Percentiles rank a stretch among this genome's conserved stretches.
These are phyloP conservation scores for Staphylotrichum longicolle DNA, from an alignment of 495 filamentous ascomycete genomes.

Conservation along the genomic window DNA sequence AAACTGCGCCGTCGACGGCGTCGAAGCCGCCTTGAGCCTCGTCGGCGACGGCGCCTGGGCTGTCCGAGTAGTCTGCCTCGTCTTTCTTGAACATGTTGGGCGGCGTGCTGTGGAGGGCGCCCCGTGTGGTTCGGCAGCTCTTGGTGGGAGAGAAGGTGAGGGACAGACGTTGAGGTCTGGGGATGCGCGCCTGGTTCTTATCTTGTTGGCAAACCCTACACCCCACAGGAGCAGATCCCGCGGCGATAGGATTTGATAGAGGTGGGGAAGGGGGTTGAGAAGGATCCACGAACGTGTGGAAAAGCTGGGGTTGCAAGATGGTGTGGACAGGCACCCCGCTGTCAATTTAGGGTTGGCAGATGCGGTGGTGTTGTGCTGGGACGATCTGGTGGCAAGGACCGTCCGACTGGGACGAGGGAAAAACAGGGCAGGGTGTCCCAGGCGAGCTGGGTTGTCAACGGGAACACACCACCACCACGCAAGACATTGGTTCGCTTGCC, in stretches of 20 bases:
- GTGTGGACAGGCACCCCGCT: constrained; percentile 3
- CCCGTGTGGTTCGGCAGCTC: not conserved
- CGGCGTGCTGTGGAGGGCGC: not conserved
- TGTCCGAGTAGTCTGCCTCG: constrained; percentile 2
- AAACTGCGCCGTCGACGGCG: constrained; percentile 26
- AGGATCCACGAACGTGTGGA: not conserved
- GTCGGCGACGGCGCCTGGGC: constrained; percentile 7
- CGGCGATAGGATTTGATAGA: not conserved
- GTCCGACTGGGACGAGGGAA: not conserved
- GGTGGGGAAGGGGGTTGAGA: not conserved
- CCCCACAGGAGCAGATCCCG: not conserved
- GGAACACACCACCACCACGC: constrained; percentile 7
- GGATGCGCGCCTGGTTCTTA: constrained; percentile 1
- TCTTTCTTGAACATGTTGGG: constrained; percentile 9
- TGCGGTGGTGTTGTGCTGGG: not conserved
- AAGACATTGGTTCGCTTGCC: not conserved
- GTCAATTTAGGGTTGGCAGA: constrained; percentile 2
- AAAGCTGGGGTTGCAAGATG: constrained; percentile 7
- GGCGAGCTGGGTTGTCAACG: too few species aligned
- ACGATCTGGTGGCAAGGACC: not conserved
- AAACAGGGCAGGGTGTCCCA: not conserved
- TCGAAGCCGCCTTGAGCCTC: constrained; percentile 17
- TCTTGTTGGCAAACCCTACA: not conserved
- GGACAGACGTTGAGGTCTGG: not conserved
- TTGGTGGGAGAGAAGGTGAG: not conserved